Conservation (phyloP, 495 filamentous ascomycete species). For the Xylaria venustula region DNA sequence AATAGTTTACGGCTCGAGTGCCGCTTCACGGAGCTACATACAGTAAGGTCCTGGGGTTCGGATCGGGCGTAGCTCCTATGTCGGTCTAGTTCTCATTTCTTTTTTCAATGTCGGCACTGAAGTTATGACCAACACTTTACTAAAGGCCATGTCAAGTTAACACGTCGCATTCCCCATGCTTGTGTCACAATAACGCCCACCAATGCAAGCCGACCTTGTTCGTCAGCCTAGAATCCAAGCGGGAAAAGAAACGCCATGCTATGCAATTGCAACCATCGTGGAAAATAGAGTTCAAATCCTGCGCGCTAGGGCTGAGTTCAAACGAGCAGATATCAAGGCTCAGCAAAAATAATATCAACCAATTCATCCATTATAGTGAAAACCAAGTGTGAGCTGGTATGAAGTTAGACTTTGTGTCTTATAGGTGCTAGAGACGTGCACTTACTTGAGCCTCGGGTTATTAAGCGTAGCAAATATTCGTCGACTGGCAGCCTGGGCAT, state of each 20-base stretch:
- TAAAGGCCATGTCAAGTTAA: background rate
- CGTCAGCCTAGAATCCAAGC: background rate
- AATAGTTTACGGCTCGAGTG: background rate
- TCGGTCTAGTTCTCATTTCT: background rate
- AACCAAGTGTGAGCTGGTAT: conserved; percentile 64
- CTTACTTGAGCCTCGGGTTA: conserved; percentile 69
- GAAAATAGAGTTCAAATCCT: background rate
- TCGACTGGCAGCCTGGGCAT: conserved; percentile 79
- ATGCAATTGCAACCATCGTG: conserved; percentile 13
- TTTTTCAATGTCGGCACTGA: background rate
- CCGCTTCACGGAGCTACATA: background rate
- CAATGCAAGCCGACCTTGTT: conserved; percentile 1
- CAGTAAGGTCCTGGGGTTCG: background rate
- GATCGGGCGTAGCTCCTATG: background rate
- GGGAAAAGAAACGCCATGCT: conserved; percentile 7
- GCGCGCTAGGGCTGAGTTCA: background rate
- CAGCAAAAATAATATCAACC: conserved; percentile 68
- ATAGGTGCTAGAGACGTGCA: background rate
- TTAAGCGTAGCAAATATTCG: conserved; percentile 81
- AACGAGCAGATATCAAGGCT: conserved; percentile 20
- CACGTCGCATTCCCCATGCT: background rate
- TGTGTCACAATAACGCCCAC: conserved; percentile 13
- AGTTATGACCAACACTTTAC: background rate
- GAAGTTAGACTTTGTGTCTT: background rate
- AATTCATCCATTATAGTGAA: conserved; percentile 82